Conservation (phyloP, 306 rosid genomes). For the Acacia confusa region DNA sequence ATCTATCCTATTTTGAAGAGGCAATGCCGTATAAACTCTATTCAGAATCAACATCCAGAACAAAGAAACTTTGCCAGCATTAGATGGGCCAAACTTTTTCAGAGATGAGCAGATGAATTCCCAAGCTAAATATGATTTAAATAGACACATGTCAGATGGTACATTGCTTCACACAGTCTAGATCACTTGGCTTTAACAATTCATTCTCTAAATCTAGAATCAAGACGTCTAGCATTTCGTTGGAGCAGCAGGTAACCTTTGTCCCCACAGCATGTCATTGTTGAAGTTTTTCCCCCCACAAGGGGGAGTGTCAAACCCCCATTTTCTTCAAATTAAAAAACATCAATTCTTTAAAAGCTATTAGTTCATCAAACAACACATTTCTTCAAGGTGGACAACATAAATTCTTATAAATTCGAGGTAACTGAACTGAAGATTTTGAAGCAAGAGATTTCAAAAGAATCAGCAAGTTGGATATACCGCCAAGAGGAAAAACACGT, state of each 20-base stretch:
- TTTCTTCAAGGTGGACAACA: not conserved
- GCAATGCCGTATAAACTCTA: not conserved
- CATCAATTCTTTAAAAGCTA: not conserved
- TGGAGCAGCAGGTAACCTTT: not conserved
- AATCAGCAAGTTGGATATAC: not conserved
- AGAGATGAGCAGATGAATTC: not conserved
- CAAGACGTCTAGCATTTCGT: not conserved
- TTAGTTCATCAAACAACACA: not conserved
- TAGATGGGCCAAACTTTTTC: not conserved
- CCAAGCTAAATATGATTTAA: not conserved
- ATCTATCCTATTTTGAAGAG: not conserved
- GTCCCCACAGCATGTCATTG: not conserved
- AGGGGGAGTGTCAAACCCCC: not conserved
- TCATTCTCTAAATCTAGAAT: not conserved
- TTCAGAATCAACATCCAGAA: not conserved
- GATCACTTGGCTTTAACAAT: not conserved
- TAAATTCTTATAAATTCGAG: not conserved
- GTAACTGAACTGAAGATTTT: not conserved
- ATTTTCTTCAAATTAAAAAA: not conserved
- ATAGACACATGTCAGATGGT: not conserved
- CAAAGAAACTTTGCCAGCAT: not conserved
- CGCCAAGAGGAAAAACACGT: not conserved
- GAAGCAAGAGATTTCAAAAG: not conserved
- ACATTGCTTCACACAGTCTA: not conserved
- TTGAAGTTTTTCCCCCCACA: not conserved